Evolutionary conservation across 2,329 filamentous ascomycete species (phyloP), one percentile per base, ranked within the genome.

Genomic region (Colletotrichum paranaense): DNA sequence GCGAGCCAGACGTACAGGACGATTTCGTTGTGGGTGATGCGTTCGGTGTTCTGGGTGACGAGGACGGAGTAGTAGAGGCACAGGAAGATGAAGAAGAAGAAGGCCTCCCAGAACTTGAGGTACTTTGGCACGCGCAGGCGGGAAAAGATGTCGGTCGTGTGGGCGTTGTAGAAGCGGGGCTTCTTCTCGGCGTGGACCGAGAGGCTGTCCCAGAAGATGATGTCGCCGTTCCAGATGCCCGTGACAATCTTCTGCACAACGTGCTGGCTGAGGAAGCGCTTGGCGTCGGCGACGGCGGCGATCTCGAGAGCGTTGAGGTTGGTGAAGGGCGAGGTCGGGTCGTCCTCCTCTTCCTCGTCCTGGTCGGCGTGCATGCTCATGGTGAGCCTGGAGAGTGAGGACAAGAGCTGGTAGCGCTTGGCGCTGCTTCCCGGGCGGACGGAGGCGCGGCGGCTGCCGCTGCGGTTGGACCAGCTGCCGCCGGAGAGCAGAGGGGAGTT

Each of bases 301-400:
- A 97, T 95, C 80, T 97, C 95, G 19, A 98, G 87, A 1, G 94
- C 95, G 80, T 97, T 98, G 60, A 98, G 87, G 22, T 92, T 92
- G 46, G 91, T 91, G 80, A 97, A 97, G 1, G 92, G 89, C 0
- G 90, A 88, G 0, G 92, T 93, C 32, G 93, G 90, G 62, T 93
- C 90, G 8, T 89, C 87, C 4, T 89, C 86, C 4, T 86, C 85
- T 1, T 81, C 79, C 6, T 80, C 75, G 24, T 83, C 82, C 60
- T 84, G 83, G 57, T 81, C 80, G 30, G 79, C 75, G 12, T 84
- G 81, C 76, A 84, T 83, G 78, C 83, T 86, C 81, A 85, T 85
- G 32, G 88, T 90, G 65, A 92, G 84, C 46, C 86, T 86, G 2
- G 89, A 89, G 53, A 92, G 84, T 19, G 89, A 89, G 68, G 86